Evolutionary conservation across 495 filamentous ascomycete genomes (phyloP), one percentile per base, ranked within the genome.

Genomic region (Astrothelium subdiscretum): DNA sequence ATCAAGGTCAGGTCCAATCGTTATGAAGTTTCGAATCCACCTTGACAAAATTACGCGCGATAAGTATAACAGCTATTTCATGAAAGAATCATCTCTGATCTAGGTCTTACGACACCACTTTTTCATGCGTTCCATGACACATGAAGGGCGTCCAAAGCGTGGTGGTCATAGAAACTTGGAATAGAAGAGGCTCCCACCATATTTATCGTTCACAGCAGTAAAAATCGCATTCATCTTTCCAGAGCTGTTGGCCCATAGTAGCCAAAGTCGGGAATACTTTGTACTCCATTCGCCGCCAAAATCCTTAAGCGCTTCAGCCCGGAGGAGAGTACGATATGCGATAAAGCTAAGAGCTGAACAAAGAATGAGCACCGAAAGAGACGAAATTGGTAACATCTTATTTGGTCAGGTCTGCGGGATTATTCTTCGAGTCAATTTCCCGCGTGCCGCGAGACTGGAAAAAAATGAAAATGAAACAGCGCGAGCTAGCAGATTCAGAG

Each of bases 191-290:
- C 31, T 64, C 67, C 61, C 38, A 71, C 69, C 69, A 59, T 71
- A 65, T 38, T 67, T 51, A n/a, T 66, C 48, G 59, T 68, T 71
- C 24, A 71, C 57, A 31, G 26, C 61, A 27, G 61, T 68, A 65
- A 70, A 71, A 31, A 57, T 58, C 32, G 66, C 60, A 62, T 71
- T 65, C 69, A 71, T 71, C 63, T 66, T 59, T 29, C 69, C 69
- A 24, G 61, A 63, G 31, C 60, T 38, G 29, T 64, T 65, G 35
- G 69, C 65, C 18, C 59, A 29, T 8, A 68, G 61, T 11, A 71
- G 65, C 69, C 69, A 71, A 59, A 71, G 26, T 22, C 69, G 48
- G 24, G 68, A 70, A 63, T 64, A 70, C 1, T 62, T 63, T 15
- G 60, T 43, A 1, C 52, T 65, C 68, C 68, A 68, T 32, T 67